These are phyloP conservation scores for Pistacia vera DNA, from an alignment of 345 rosid species.

Conservation along the genomic window DNA sequence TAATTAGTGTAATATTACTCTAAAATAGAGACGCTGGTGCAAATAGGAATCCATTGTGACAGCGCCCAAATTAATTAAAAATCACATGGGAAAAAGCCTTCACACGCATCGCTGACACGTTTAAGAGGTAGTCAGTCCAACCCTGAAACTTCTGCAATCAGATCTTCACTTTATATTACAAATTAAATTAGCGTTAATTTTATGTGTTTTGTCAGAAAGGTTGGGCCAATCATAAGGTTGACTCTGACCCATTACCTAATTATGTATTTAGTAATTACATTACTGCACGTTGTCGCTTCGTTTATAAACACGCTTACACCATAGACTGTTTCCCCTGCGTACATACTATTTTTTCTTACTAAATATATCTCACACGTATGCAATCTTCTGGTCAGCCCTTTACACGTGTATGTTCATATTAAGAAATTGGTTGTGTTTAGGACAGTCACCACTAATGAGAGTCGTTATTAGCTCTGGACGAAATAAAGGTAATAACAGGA, in stretches of 20 bases:
- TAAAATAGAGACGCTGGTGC: too few species aligned
- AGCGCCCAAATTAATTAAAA: too few species aligned
- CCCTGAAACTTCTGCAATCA: background rate
- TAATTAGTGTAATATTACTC: too few species aligned
- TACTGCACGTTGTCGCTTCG: background rate
- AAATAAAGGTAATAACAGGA: too few species aligned
- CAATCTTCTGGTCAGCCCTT: background rate
- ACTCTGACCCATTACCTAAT: conserved; percentile 6
- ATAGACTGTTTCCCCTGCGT: conserved; percentile 9
- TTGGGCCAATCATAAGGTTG: background rate
- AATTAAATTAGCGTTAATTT: too few species aligned
- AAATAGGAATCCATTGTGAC: too few species aligned
- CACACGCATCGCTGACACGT: background rate
- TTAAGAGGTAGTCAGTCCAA: background rate
- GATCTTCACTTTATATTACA: too few species aligned
- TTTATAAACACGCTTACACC: background rate
- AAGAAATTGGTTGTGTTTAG: background rate
- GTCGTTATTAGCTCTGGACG: conserved; percentile 17
- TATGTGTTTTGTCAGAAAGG: background rate
- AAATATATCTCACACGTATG: background rate
- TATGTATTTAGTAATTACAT: background rate
- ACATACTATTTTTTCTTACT: background rate
- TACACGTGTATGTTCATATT: background rate
- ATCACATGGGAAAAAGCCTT: background rate
- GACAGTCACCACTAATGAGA: background rate